Conservation (phyloP, 1,284 basidiomycete species). For the Ganoderma lingzhi region DNA sequence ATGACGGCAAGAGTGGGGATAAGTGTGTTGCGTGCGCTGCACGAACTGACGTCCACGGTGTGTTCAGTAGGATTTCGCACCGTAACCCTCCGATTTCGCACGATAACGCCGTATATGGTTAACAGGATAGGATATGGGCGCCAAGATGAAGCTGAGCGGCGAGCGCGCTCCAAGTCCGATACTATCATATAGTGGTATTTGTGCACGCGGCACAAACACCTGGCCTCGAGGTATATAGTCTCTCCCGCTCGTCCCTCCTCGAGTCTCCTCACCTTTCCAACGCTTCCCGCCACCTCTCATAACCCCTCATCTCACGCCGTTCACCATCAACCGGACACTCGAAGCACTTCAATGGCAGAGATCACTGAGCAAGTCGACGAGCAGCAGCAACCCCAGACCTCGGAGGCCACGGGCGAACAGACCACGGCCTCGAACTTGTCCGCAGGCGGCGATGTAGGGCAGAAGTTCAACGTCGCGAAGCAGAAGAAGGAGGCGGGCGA, state of each 20-base stretch:
- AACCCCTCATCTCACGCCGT: not conserved
- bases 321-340: not conserved
- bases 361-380: slow-evolving; percentile 8
- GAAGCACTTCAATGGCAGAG: not conserved
- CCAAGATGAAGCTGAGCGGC: not conserved
- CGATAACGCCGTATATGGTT: slow-evolving; percentile 5
- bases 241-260: not conserved
- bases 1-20: slow-evolving; percentile 50
- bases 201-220: slow-evolving; percentile 4
- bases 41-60: not conserved
- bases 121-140: not conserved
- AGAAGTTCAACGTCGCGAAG: slow-evolving; percentile 68
- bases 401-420: slow-evolving; percentile 16
- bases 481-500: slow-evolving; percentile 80
- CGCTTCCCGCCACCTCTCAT: not conserved
- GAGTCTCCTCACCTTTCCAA: not conserved
- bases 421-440: slow-evolving; percentile 10
- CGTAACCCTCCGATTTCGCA: slow-evolving; percentile 3
- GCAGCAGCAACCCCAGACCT: slow-evolving; percentile 6
- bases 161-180: not conserved
- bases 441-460: slow-evolving; percentile 41
- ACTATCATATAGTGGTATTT: not conserved
- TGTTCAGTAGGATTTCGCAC: slow-evolving; percentile 9
- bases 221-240: slow-evolving; percentile 5
- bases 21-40: slow-evolving; percentile 7